These are phyloP conservation scores for Podaxis sp. DNA, from an alignment of 768 basidiomycete genomes.

Conservation along the genomic window DNA sequence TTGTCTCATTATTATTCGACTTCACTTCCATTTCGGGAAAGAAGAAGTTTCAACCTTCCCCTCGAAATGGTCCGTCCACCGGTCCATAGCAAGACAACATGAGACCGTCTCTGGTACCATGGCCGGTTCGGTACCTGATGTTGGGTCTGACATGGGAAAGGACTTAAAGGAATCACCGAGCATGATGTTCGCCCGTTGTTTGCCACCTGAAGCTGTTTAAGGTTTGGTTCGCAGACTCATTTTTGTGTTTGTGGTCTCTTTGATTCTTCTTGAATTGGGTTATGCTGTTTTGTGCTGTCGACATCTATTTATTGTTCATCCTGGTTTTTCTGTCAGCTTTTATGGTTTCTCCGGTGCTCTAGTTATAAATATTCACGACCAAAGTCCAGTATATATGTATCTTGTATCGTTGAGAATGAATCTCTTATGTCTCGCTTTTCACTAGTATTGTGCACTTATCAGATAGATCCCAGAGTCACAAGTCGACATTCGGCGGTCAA, in stretches of 20 bases:
- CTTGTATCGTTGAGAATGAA: too few species aligned
- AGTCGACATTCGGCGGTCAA: background rate
- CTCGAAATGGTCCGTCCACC: background rate
- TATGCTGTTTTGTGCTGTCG: background rate
- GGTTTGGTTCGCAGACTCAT: too few species aligned
- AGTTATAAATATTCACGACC: background rate
- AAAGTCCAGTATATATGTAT: background rate
- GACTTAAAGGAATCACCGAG: too few species aligned
- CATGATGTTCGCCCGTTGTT: too few species aligned
- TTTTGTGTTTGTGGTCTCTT: too few species aligned
- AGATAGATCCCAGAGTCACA: background rate
- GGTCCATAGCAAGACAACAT: background rate
- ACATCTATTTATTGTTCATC: background rate
- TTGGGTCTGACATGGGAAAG: too few species aligned
- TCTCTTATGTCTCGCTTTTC: too few species aligned
- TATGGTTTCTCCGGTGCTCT: background rate
- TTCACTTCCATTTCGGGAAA: constrained; percentile 1
- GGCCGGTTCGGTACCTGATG: background rate
- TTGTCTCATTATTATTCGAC: constrained; percentile 8
- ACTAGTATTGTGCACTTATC: too few species aligned
- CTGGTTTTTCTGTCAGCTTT: background rate
- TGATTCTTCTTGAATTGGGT: too few species aligned
- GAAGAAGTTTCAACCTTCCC: background rate
- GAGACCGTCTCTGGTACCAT: background rate
- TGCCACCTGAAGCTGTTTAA: too few species aligned